Evolutionary conservation across 192 early-diverging fungal species (phyloP).

Genomic region (Coemansia sp.): DNA sequence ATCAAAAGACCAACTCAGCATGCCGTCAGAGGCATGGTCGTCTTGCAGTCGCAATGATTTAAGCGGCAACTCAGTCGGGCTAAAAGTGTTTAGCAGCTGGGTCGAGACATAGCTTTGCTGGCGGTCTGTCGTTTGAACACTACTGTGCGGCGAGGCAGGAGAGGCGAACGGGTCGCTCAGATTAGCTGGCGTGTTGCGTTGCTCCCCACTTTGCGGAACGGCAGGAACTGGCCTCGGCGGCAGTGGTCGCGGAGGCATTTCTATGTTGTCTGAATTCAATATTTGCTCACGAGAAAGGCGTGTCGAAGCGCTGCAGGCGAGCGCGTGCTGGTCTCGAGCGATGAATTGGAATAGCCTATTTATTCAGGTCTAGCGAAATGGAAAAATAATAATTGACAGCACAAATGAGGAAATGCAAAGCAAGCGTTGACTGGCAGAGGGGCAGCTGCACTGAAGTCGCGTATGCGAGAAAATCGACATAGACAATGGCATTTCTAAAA

Average conservation of each 20-base stretch:
- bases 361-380: too few species aligned
- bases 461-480: too few species aligned
- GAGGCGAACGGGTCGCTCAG: neutral
- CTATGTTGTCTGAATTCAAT: neutral
- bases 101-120: neutral
- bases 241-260: constrained; percentile 11
- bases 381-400: too few species aligned
- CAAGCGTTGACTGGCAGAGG: too few species aligned
- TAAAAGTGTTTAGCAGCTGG: neutral
- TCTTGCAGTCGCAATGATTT: constrained; percentile 6
- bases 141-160: neutral
- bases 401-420: too few species aligned
- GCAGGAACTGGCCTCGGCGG: neutral
- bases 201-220: neutral
- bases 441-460: too few species aligned
- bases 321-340: too few species aligned
- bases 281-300: too few species aligned
- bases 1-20: constrained; percentile 10
- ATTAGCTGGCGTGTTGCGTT: neutral
- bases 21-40: constrained; percentile 3
- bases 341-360: too few species aligned
- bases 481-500: too few species aligned
- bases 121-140: neutral
- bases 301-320: too few species aligned
- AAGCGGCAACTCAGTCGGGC: neutral